Evolutionary conservation across 352 stramenopile species (phyloP).

Genomic region (Globisporangium emineosum): DNA sequence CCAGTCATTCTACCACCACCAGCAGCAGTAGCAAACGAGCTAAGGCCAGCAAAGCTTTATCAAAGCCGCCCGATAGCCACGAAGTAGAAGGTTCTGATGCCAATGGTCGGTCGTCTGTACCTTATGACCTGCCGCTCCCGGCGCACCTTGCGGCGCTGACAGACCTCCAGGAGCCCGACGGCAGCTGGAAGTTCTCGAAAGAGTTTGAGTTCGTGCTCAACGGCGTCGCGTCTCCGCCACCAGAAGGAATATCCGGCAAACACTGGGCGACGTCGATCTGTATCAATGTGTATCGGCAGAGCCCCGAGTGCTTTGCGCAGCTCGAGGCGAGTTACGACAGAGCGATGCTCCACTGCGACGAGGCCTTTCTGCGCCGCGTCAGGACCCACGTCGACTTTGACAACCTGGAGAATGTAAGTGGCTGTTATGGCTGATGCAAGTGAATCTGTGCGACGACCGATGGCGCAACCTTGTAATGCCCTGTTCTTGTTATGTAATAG

Average conservation of each 20-base stretch:
- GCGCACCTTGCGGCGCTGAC: slow-evolving; percentile 38
- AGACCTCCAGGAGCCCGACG: slow-evolving; percentile 51
- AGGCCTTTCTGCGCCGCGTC: slow-evolving; percentile 47
- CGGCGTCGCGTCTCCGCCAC: slow-evolving; percentile 33
- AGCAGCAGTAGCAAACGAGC: background rate
- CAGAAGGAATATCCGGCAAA: slow-evolving; percentile 44
- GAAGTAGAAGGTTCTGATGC: background rate
- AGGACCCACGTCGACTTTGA: slow-evolving; percentile 40
- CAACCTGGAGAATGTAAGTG: slow-evolving; percentile 29
- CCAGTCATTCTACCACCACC: background rate
- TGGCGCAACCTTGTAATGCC: background rate
- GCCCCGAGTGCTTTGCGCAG: slow-evolving; percentile 54
- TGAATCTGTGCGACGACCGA: background rate
- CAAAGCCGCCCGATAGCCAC: background rate
- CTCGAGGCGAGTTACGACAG: slow-evolving; percentile 53
- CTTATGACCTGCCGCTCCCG: slow-evolving; percentile 29
- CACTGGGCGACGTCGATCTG: slow-evolving; percentile 62
- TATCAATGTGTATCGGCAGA: slow-evolving; percentile 52
- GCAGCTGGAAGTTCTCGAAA: slow-evolving; percentile 59
- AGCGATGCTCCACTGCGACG: slow-evolving; percentile 60
- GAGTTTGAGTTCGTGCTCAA: slow-evolving; percentile 59
- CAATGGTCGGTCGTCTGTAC: slow-evolving; percentile 1
- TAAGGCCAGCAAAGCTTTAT: background rate
- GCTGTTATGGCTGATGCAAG: slow-evolving; percentile 1
- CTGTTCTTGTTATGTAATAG: too few species aligned